Evolutionary conservation across 257 asterid genomes (phyloP).

Genomic region (Thymus mandschuricus): DNA sequence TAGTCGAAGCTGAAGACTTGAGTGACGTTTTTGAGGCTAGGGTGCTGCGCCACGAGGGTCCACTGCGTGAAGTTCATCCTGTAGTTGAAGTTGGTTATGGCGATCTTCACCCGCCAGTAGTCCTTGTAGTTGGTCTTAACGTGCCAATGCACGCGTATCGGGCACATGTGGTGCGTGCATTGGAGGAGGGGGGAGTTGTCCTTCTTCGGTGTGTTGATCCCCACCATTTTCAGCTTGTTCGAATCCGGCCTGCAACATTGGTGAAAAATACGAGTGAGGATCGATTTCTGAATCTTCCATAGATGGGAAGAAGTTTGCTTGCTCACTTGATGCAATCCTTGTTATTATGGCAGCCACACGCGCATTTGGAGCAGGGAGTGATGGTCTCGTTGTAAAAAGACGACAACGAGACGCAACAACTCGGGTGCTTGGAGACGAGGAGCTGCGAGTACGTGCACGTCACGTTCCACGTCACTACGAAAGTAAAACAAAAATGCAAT

Average conservation of each 20-base stretch:
- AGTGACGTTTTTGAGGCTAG: conserved; percentile 9
- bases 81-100: conserved; percentile 19
- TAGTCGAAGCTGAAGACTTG: conserved; percentile 16
- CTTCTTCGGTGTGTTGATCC: not conserved
- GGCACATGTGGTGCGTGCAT: conserved; percentile 15
- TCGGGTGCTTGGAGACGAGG: conserved; percentile 3
- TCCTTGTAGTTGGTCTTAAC: conserved; percentile 10
- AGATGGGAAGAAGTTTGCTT: not conserved
- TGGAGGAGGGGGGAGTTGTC: conserved; percentile 5
- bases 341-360: not conserved
- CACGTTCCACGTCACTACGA: conserved; percentile 13
- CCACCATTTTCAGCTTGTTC: not conserved
- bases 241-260: conserved; percentile 4
- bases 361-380: conserved; percentile 5
- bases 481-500: not conserved
- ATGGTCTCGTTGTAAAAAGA: conserved; percentile 16
- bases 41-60: conserved; percentile 11
- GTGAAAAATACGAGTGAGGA: not conserved
- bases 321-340: conserved; percentile 6
- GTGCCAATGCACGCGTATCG: conserved; percentile 12
- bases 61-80: conserved; percentile 13
- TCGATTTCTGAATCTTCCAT: not conserved
- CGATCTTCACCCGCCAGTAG: conserved; percentile 13
- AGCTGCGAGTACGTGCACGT: conserved; percentile 6
- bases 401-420: conserved; percentile 13